Conservation (phyloP, 108 stramenopile species). For the Stephanodiscus triporus region DNA sequence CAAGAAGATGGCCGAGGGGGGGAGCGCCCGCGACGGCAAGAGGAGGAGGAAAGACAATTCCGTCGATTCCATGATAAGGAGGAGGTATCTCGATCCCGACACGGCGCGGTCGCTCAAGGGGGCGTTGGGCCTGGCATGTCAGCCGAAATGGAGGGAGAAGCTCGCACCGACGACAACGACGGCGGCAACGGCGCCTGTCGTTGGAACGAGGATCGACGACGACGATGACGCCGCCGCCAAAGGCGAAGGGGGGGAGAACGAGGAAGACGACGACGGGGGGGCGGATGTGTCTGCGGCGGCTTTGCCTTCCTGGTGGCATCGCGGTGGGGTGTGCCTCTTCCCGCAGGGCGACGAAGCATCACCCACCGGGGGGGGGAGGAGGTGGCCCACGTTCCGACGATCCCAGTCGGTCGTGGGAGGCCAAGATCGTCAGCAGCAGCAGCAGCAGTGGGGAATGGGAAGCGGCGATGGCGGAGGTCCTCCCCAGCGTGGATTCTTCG, state of each 20-base stretch:
- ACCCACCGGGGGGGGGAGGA: background rate
- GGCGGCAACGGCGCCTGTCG: background rate
- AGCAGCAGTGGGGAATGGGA: background rate
- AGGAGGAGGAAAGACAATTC: slow-evolving; percentile 29
- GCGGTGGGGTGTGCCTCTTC: slow-evolving; percentile 47
- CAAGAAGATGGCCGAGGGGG: background rate
- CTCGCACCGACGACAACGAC: slow-evolving; percentile 1
- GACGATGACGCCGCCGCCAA: background rate
- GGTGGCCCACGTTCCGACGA: background rate
- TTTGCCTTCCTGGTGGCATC: slow-evolving; percentile 32
- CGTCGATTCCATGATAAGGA: slow-evolving; percentile 43
- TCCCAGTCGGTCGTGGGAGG: background rate
- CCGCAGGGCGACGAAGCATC: slow-evolving; percentile 25
- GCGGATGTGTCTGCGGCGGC: slow-evolving; percentile 15
- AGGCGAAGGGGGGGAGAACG: background rate
- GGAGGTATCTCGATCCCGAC: slow-evolving; percentile 59
- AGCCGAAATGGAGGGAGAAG: slow-evolving; percentile 76
- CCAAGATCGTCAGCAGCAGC: background rate
- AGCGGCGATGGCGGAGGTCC: background rate
- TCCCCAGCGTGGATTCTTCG: slow-evolving; percentile 9
- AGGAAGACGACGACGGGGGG: slow-evolving; percentile 5
- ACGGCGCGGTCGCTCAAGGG: slow-evolving; percentile 64
- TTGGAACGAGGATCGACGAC: slow-evolving; percentile 14
- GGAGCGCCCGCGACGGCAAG: background rate
- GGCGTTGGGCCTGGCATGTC: slow-evolving; percentile 78